These are phyloP conservation scores for Sporothrix brasiliensis DNA, from an alignment of 2,329 filamentous ascomycete species.

Conservation along the genomic window DNA sequence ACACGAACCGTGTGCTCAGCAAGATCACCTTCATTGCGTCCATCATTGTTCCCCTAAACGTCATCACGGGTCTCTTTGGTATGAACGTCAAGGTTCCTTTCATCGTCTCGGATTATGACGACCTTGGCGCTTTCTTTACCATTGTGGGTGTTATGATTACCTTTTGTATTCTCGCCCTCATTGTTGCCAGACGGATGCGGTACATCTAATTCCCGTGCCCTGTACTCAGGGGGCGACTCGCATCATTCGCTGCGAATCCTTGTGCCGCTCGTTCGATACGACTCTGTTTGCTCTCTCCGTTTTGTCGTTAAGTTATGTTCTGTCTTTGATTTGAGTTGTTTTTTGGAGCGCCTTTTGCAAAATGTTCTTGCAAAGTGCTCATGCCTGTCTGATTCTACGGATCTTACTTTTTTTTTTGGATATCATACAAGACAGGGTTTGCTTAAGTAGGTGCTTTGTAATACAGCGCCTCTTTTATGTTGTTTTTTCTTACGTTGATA, in stretches of 20 bases:
- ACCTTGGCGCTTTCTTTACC: slow-evolving; percentile 59
- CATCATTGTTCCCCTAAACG: slow-evolving; percentile 92
- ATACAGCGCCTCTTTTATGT: not conserved
- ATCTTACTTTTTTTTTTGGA: not conserved
- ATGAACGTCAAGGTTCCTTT: slow-evolving; percentile 85
- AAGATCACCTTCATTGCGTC: slow-evolving; percentile 95
- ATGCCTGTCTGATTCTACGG: slow-evolving; percentile 22
- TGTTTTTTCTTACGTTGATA: not conserved
- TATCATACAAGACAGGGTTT: slow-evolving; percentile 8
- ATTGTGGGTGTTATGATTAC: slow-evolving; percentile 57
- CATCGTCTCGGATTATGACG: slow-evolving; percentile 47
- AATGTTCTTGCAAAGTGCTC: slow-evolving; percentile 20
- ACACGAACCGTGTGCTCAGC: slow-evolving; percentile 84
- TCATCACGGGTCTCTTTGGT: slow-evolving; percentile 83
- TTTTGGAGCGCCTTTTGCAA: not conserved
- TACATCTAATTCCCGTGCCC: slow-evolving; percentile 48
- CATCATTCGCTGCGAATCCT: not conserved
- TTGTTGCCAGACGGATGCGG: slow-evolving; percentile 49
- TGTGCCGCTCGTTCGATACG: not conserved
- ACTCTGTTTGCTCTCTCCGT: not conserved
- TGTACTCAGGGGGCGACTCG: not conserved
- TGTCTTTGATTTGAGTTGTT: not conserved
- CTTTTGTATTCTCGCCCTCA: slow-evolving; percentile 54
- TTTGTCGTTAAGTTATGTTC: not conserved
- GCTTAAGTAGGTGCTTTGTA: slow-evolving; percentile 8